Evolutionary conservation across 805 yeast genomes (phyloP), one percentile per base, ranked within the genome.

Genomic region (Peterozyma toletana): DNA sequence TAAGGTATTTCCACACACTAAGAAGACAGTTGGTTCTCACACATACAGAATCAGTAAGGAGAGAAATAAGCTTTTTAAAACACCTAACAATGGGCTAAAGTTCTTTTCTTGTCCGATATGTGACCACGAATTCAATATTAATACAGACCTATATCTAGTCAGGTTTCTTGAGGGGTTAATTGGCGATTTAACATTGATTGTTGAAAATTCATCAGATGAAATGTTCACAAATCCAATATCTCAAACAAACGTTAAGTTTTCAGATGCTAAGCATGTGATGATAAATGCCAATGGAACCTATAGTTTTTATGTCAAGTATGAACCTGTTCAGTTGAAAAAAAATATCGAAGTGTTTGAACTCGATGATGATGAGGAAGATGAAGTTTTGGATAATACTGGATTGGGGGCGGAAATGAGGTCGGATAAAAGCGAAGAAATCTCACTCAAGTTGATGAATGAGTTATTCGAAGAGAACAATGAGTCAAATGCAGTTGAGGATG

Each of bases 101-200:
- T 62, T 41, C 49, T 63, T 63, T 43, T 48, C 51, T 34, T 63
- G 68, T 42, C 68, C 68, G 1, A 55, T 63, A 10, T 63, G 68
- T 51, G 60, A 58, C 17, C 36, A 59, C 27, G 67, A 63, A 40
- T 63, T 63, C 38, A 58, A 55, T 42, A 58, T 63, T 11, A 53
- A 52, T 18, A 45, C 35, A 9, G 66, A 63, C 41, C 39, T 63
- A 18, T 62, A 61, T 33, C 49, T 60, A 13, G 55, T 62, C 34
- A 61, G 59, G 2, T 66, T 60, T 18, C 47, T 63, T 10, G 48
- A 51, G 13, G 64, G 59, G 42, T 33, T 40, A 6, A 40, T 40
- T 11, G 37, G 33, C 13, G 42, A 40, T 16, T 33, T 40, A 37
- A 17, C 33, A 30, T 15, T 33, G 18, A 40, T 33, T 13, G 10